Percentiles rank a stretch among this genome's conserved stretches.
Conservation (phyloP, 2,329 filamentous ascomycete genomes). For the Phaeosphaeriaceae sp. region DNA sequence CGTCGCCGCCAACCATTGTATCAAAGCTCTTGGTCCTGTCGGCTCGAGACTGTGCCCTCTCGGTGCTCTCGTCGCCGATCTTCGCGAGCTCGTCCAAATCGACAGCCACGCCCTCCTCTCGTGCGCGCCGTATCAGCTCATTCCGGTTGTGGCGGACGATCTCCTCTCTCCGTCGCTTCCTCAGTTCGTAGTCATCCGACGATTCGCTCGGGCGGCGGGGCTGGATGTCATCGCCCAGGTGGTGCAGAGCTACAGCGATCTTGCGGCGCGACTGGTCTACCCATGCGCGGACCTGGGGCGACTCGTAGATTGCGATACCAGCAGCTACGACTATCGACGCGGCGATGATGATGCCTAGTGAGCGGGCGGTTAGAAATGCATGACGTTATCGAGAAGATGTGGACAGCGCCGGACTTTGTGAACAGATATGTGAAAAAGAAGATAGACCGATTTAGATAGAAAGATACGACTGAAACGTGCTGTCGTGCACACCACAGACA, state of each 20-base stretch:
- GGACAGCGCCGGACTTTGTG: conserved; percentile 1
- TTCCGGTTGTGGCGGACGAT: conserved; percentile 42
- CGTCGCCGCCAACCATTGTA: conserved; percentile 49
- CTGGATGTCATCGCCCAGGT: conserved; percentile 67
- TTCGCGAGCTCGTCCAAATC: conserved; percentile 49
- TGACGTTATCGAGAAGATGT: conserved; percentile 10
- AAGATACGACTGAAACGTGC: not conserved
- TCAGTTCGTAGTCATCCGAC: conserved; percentile 40
- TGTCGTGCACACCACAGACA: conserved; percentile 23
- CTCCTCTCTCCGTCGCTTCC: conserved; percentile 41
- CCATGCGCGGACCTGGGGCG: conserved; percentile 69
- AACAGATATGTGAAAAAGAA: not conserved
- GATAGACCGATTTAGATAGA: not conserved
- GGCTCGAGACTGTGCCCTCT: conserved; percentile 26
- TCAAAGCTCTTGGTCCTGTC: conserved; percentile 47
- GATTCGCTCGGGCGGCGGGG: conserved; percentile 43
- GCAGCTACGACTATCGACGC: conserved; percentile 68
- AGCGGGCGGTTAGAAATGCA: conserved; percentile 32
- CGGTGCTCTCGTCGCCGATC: conserved; percentile 40
- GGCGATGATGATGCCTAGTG: conserved; percentile 67
- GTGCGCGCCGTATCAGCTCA: conserved; percentile 44
- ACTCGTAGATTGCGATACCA: conserved; percentile 69
- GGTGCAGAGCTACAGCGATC: conserved; percentile 65
- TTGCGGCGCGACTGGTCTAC: conserved; percentile 67
- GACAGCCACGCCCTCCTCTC: conserved; percentile 51